Base-by-base conservation (phyloP, 1,284 basidiomycete species). In the Gymnopus androsaceus region DNA sequence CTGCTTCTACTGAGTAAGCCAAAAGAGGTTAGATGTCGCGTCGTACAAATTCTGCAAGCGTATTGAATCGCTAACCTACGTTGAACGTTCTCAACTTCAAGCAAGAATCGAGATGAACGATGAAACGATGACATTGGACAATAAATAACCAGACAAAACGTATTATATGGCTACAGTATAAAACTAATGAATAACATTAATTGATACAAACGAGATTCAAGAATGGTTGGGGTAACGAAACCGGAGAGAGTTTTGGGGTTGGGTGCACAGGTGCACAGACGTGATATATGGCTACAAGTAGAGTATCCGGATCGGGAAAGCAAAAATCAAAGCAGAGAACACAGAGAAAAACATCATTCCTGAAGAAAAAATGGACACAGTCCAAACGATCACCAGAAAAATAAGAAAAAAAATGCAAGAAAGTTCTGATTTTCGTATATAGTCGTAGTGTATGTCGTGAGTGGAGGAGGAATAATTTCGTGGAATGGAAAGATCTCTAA, bases 231-330 rank as follows among this genome's bases (percentile, higher is more conserved):
- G n/a, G n/a, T n/a, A n/a, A 38, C n/a, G 27, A 46, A 31, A 30
- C 27, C 44, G n/a, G n/a, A n/a, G n/a, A n/a, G n/a, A n/a, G n/a
- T n/a, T n/a, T n/a, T n/a, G n/a, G n/a, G n/a, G n/a, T n/a, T n/a
- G n/a, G n/a, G n/a, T n/a, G n/a, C n/a, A n/a, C n/a, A n/a, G 17
- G 23, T 2, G 46, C 8, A 19, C 5, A 11, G 14, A n/a, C 23
- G 44, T 33, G 45, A 14, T 9, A 19, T 36, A 48, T 27, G 12
- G 46, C 46, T 48, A 48, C 46, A 48, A 19, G 23, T 48, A n/a
- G 15, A 46, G 34, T n/a, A n/a, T n/a, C n/a, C n/a, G n/a, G n/a
- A n/a, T n/a, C n/a, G n/a, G 19, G 27, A 21, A 4, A 46, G 19
- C 11, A 45, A n/a, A 45, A 3, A 31, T 4, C 15, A 46, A 33